Percentiles rank a stretch among this genome's conserved stretches.
Evolutionary conservation across 108 stramenopile genomes (phyloP).

Genomic region (Cyclotella kingstonii): DNA sequence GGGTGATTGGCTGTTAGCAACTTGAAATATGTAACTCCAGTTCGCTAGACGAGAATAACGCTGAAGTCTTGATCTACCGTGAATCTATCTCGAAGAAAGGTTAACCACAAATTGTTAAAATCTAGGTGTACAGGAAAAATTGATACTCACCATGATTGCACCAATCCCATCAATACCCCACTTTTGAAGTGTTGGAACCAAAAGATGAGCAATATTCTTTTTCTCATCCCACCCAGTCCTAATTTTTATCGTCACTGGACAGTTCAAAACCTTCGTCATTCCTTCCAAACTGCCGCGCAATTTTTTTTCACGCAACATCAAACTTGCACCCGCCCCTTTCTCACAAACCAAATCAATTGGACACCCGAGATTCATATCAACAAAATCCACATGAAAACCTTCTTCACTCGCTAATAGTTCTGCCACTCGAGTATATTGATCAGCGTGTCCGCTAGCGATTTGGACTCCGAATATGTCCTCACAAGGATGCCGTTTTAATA

Average conservation of each 20-base stretch:
- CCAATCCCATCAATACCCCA: slow-evolving; percentile 71
- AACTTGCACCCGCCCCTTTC: slow-evolving; percentile 86
- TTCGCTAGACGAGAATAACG: slow-evolving; percentile 92
- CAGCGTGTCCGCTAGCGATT: slow-evolving; percentile 88
- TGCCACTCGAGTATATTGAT: slow-evolving; percentile 78
- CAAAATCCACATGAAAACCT: slow-evolving; percentile 86
- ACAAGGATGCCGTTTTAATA: slow-evolving; percentile 86
- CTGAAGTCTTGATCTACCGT: slow-evolving; percentile 92
- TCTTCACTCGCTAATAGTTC: slow-evolving; percentile 71
- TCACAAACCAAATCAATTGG: slow-evolving; percentile 96
- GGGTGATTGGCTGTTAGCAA: slow-evolving; percentile 64
- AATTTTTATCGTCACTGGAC: slow-evolving; percentile 96
- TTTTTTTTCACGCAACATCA: slow-evolving; percentile 86
- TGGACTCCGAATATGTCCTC: slow-evolving; percentile 98
- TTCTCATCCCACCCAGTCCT: slow-evolving; percentile 94
- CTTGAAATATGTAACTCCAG: slow-evolving; percentile 93
- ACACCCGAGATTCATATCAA: slow-evolving; percentile 98
- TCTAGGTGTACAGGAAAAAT: background rate
- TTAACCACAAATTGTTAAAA: background rate
- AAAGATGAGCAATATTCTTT: slow-evolving; percentile 85
- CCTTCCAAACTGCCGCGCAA: slow-evolving; percentile 76
- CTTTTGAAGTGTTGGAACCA: slow-evolving; percentile 79
- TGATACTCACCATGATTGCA: slow-evolving; percentile 68
- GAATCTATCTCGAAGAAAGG: slow-evolving; percentile 55
- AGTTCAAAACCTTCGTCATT: slow-evolving; percentile 64